Percentiles rank a stretch among this genome's conserved stretches.
Evolutionary conservation across 352 stramenopile genomes (phyloP).

Genomic region (Phytophthora foliorum): DNA sequence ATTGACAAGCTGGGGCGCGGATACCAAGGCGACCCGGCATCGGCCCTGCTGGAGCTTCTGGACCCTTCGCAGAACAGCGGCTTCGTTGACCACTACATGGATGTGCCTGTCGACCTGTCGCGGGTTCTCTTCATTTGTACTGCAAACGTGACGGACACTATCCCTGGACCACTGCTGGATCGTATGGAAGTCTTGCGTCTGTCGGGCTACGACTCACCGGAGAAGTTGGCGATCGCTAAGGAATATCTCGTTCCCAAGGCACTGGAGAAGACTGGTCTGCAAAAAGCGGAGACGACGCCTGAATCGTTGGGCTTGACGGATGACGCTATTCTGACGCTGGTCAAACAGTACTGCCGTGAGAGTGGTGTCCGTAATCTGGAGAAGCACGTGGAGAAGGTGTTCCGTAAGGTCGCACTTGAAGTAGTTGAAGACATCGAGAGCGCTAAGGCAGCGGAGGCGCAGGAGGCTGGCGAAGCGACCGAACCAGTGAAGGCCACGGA

Average conservation of each 20-base stretch:
- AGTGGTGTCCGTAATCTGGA: slow-evolving; percentile 98
- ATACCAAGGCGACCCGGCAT: slow-evolving; percentile 95
- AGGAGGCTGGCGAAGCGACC: slow-evolving; percentile 59
- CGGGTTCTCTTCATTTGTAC: slow-evolving; percentile 97
- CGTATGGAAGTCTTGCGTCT: slow-evolving; percentile 99
- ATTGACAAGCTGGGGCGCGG: slow-evolving; percentile 92
- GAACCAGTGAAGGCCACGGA: slow-evolving; percentile 12
- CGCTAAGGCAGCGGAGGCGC: slow-evolving; percentile 27
- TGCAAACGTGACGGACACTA: slow-evolving; percentile 97
- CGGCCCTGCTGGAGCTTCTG: slow-evolving; percentile 97
- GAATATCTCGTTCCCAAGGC: slow-evolving; percentile 98
- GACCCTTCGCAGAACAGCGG: slow-evolving; percentile 97
- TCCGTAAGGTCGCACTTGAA: slow-evolving; percentile 97
- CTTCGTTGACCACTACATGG: slow-evolving; percentile 99
- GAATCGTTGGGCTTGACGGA: slow-evolving; percentile 93
- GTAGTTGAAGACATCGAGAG: slow-evolving; percentile 92
- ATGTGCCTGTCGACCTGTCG: slow-evolving; percentile 98
- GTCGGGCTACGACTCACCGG: slow-evolving; percentile 95
- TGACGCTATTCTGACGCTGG: slow-evolving; percentile 92
- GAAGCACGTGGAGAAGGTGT: slow-evolving; percentile 99
- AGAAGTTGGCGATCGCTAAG: slow-evolving; percentile 98
- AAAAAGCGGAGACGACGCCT: slow-evolving; percentile 71
- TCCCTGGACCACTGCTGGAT: slow-evolving; percentile 98
- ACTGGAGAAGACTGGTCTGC: slow-evolving; percentile 92
- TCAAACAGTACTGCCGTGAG: slow-evolving; percentile 97